Evolutionary conservation across 2,329 filamentous ascomycete species (phyloP).

Genomic region (Arthrinium puccinioides): DNA sequence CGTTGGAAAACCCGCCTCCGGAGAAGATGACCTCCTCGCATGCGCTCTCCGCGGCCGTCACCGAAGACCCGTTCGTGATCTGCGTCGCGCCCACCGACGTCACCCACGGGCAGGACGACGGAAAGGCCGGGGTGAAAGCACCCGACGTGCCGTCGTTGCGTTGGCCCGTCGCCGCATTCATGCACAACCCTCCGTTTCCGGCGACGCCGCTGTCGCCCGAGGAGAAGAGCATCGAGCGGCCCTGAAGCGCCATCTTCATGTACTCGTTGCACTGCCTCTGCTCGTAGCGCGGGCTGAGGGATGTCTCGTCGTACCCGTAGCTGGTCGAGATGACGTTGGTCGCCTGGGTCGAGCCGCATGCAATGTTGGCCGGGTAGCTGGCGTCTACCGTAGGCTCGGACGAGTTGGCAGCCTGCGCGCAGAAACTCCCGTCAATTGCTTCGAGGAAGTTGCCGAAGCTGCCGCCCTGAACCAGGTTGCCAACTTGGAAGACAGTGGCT

Average conservation of each 20-base stretch:
- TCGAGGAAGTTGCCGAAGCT: constrained; percentile 35
- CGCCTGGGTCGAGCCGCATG: constrained; percentile 18
- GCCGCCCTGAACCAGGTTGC: constrained; percentile 27
- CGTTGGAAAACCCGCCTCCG: constrained; percentile 42
- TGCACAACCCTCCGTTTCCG: constrained; percentile 28
- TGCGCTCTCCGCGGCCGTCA: constrained; percentile 32
- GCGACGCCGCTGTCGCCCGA: constrained; percentile 43
- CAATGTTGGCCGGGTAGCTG: constrained; percentile 19
- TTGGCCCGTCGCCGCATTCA: constrained; percentile 20
- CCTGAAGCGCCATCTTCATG: constrained; percentile 48
- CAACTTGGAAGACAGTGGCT: constrained; percentile 39
- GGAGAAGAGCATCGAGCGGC: constrained; percentile 29
- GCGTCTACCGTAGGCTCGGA: constrained; percentile 28
- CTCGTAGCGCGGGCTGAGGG: constrained; percentile 39
- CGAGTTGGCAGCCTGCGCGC: constrained; percentile 34
- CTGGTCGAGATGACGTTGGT: constrained; percentile 49
- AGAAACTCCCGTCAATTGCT: constrained; percentile 36
- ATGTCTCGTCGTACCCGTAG: constrained; percentile 45
- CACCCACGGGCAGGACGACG: constrained; percentile 39
- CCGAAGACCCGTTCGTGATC: constrained; percentile 29
- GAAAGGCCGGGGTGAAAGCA: constrained; percentile 39
- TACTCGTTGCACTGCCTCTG: constrained; percentile 47
- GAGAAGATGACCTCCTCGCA: constrained; percentile 39
- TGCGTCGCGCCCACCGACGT: constrained; percentile 46
- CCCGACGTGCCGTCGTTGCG: constrained; percentile 22